A percentile compares a stretch with the other conserved stretches of the same genome.
These are phyloP conservation scores for Mariannaea sp. DNA, from an alignment of 2,329 filamentous ascomycete species.

Conservation along the genomic window DNA sequence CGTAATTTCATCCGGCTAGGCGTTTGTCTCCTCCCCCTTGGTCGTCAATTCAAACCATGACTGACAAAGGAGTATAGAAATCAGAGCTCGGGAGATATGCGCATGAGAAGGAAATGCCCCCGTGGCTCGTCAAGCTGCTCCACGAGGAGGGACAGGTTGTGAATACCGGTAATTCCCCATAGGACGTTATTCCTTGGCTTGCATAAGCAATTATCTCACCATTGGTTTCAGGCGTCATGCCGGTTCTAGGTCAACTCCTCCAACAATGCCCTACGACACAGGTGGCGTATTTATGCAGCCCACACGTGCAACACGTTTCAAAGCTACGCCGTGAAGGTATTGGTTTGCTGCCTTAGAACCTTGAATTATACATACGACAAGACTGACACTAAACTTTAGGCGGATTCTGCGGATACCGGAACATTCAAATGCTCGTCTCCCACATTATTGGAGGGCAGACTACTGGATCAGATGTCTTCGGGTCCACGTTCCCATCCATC, in stretches of 20 bases:
- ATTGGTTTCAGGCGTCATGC: constrained; percentile 57
- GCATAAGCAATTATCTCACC: constrained; percentile 15
- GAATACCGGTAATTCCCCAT: constrained; percentile 51
- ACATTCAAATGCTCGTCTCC: constrained; percentile 89
- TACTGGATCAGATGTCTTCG: constrained; percentile 64
- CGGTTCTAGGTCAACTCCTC: constrained; percentile 65
- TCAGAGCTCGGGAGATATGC: constrained; percentile 73
- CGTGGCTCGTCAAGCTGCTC: constrained; percentile 67
- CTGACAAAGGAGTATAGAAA: constrained; percentile 45
- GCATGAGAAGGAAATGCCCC: constrained; percentile 75
- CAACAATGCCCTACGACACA: constrained; percentile 65
- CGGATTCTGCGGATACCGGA: constrained; percentile 93
- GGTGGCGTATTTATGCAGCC: constrained; percentile 80
- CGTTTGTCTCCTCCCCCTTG: constrained; percentile 12
- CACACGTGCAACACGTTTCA: constrained; percentile 75
- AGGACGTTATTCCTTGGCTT: too few species aligned
- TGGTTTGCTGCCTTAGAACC: background rate
- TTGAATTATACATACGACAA: background rate
- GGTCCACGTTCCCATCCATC: constrained; percentile 70
- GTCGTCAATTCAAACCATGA: background rate
- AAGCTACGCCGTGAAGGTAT: constrained; percentile 76
- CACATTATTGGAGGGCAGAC: constrained; percentile 68
- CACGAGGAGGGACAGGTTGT: constrained; percentile 61
- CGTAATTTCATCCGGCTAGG: constrained; percentile 28
- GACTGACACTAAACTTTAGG: constrained; percentile 50